Percentiles rank a stretch among this genome's conserved stretches.
Conservation (phyloP, 2,329 filamentous ascomycete species). For the Sporothrix inflata region DNA sequence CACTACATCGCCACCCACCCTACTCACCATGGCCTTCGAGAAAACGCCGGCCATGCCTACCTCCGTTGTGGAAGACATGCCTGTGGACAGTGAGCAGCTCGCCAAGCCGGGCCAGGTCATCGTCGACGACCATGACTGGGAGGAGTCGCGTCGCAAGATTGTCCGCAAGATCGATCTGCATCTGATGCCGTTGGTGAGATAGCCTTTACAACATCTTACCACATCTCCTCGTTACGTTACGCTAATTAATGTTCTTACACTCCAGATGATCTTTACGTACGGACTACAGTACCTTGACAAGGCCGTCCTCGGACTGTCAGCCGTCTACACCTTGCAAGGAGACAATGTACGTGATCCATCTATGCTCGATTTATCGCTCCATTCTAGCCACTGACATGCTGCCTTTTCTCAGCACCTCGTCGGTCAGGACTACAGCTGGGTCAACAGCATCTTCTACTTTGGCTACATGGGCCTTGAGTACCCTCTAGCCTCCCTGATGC, state of each 20-base stretch:
- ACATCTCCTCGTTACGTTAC: not conserved
- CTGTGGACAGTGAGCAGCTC: not conserved
- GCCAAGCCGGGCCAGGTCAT: not conserved
- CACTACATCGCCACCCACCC: not conserved
- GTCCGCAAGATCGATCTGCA: slow-evolving; percentile 22
- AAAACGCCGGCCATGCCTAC: not conserved
- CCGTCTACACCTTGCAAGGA: slow-evolving; percentile 1
- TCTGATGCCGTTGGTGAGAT: slow-evolving; percentile 13
- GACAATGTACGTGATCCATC: not conserved
- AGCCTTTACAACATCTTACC: not conserved
- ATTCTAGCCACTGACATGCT: too few relatives aligned
- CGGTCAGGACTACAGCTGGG: slow-evolving; percentile 51
- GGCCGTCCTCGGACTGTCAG: not conserved
- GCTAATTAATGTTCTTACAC: not conserved
- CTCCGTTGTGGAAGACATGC: not conserved
- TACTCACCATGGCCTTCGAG: not conserved
- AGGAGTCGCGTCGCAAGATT: slow-evolving; percentile 13
- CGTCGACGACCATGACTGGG: slow-evolving; percentile 20
- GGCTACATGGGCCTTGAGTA: slow-evolving; percentile 47
- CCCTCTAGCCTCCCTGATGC: slow-evolving; percentile 36
- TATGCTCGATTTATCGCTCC: too few relatives aligned
- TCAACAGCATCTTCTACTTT: slow-evolving; percentile 52
- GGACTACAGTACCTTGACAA: slow-evolving; percentile 22
- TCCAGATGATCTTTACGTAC: slow-evolving; percentile 17
- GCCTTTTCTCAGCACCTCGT: slow-evolving; percentile 45